A percentile compares a stretch with the other conserved stretches of the same genome.
These are phyloP conservation scores for Solanum hybrid DNA, from an alignment of 305 asterid species.

Conservation along the genomic window DNA sequence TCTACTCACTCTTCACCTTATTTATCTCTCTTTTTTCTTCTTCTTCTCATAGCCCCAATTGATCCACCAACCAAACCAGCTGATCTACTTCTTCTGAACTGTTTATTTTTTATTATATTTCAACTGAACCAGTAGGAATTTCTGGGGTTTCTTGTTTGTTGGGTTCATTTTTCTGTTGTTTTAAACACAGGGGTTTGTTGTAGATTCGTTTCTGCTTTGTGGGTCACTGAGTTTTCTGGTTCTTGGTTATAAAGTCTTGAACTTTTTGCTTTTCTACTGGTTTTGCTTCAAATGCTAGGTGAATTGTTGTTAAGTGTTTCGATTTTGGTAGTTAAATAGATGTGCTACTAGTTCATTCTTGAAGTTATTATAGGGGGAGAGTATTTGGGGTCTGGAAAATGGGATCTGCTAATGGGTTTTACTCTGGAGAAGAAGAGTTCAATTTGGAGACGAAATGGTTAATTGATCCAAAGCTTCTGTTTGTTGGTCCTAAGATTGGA, in stretches of 20 bases:
- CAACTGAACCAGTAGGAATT: neutral
- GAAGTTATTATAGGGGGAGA: slow-evolving; percentile 6
- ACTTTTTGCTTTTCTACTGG: slow-evolving; percentile 9
- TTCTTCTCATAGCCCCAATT: neutral
- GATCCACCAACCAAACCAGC: neutral
- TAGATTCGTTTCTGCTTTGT: neutral
- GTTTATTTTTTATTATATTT: neutral
- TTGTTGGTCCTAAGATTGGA: slow-evolving; percentile 95
- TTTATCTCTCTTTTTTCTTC: neutral
- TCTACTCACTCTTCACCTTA: neutral
- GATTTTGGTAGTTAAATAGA: slow-evolving; percentile 27
- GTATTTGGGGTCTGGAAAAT: slow-evolving; percentile 18
- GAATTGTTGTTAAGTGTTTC: slow-evolving; percentile 15
- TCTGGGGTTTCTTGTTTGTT: neutral
- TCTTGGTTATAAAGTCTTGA: neutral
- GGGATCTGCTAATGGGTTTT: slow-evolving; percentile 70
- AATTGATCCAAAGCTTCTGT: slow-evolving; percentile 85
- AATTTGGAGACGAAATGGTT: slow-evolving; percentile 73
- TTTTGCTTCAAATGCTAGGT: slow-evolving; percentile 16
- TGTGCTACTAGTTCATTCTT: neutral
- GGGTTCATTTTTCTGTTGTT: neutral
- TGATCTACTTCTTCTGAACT: neutral
- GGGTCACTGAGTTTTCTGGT: neutral
- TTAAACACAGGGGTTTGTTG: neutral
- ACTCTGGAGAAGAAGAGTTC: slow-evolving; percentile 59